Percentiles rank a stretch among this genome's conserved stretches.
These are phyloP conservation scores for Botrytis sinoallii DNA, from an alignment of 2,329 filamentous ascomycete species.

Conservation along the genomic window DNA sequence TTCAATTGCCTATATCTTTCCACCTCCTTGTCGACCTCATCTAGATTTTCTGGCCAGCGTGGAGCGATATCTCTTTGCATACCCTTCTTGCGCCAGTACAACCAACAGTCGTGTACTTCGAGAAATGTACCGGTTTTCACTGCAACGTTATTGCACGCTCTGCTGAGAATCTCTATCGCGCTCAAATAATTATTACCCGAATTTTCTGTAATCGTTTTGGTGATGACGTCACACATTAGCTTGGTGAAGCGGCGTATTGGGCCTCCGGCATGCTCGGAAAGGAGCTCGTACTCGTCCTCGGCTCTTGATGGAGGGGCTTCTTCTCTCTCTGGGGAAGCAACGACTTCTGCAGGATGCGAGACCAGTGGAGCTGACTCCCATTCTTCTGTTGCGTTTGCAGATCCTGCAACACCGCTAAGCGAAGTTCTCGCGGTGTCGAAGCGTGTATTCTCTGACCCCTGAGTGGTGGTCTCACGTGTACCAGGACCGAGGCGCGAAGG, in stretches of 20 bases:
- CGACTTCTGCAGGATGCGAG: neutral
- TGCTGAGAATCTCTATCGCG: neutral
- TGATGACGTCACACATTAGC: neutral
- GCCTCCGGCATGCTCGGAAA: neutral
- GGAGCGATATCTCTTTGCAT: neutral
- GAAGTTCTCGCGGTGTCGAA: neutral
- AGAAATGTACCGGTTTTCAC: neutral
- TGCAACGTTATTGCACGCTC: neutral
- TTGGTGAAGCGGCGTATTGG: neutral
- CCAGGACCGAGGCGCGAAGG: neutral
- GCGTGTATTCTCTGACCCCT: neutral
- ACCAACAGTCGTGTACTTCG: neutral
- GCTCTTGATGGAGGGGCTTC: neutral
- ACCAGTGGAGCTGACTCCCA: neutral
- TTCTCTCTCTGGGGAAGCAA: neutral
- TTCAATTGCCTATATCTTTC: neutral
- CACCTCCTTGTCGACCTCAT: neutral
- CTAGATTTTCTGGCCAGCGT: neutral
- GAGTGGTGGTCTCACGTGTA: neutral
- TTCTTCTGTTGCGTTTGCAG: too few relatives aligned
- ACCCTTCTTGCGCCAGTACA: neutral
- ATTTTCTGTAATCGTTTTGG: neutral
- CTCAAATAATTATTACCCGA: too few relatives aligned
- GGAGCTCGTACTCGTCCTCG: neutral
- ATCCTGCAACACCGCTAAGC: neutral